Evolutionary conservation across 441 rosid species (phyloP).

Genomic region (Corymbia calophylla): DNA sequence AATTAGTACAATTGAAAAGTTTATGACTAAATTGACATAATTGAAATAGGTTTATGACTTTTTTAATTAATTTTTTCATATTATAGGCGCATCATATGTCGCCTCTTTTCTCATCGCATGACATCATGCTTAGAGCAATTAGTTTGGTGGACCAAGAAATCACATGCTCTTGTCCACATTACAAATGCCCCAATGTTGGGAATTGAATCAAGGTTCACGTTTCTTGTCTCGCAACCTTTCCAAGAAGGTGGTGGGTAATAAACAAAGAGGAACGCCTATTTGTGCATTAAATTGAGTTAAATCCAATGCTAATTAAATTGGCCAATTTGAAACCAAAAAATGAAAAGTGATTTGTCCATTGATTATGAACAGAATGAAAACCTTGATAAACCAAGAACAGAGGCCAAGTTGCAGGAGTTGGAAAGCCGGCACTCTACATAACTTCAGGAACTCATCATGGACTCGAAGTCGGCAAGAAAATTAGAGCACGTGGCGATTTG

Average conservation of each 20-base stretch:
- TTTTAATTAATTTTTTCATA: neutral
- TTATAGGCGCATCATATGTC: neutral
- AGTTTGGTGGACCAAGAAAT: neutral
- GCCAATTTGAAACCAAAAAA: neutral
- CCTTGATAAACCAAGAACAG: neutral
- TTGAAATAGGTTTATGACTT: neutral
- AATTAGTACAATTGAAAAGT: neutral
- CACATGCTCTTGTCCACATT: neutral
- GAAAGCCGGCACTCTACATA: neutral
- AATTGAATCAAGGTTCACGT: neutral
- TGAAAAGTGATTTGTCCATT: neutral
- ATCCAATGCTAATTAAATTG: neutral
- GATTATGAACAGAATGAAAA: neutral
- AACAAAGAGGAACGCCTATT: neutral
- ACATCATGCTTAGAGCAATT: neutral
- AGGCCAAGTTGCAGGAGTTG: neutral
- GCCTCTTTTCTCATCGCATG: neutral
- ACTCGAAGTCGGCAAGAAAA: neutral
- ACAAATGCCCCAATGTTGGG: neutral
- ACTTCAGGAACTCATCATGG: neutral
- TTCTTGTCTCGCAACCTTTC: neutral
- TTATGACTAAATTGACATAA: accelerated
- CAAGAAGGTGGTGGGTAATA: neutral
- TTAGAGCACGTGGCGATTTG: neutral
- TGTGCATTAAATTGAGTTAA: neutral